Evolutionary conservation across 192 early-diverging fungal species (phyloP), one percentile per base, ranked within the genome.

Genomic region (Backusella luteola): DNA sequence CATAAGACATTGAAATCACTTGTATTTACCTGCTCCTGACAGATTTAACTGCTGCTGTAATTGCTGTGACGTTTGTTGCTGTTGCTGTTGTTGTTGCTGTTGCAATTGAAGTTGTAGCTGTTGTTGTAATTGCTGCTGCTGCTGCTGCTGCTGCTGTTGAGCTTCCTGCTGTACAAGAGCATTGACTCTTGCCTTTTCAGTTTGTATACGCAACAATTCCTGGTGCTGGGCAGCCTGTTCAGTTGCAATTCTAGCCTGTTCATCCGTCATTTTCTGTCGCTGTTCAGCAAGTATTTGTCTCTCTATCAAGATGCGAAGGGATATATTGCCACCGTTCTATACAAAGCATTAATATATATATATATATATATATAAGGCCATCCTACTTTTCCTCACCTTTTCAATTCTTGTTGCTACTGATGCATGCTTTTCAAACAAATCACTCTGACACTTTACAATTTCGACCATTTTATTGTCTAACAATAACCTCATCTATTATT

Each of bases 191-290:
- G 81, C 77, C 38, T 67, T 56, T 38, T 82, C 79, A 6, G 74
- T 71, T n/a, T 80, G 75, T 42, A 59, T n/a, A 42, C 74, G 44
- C 2, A 77, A 1, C 67, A 76, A 38, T 17, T 73, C 75, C 29
- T 77, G 71, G 12, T 80, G 79, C 19, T 81, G 75, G 14, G 75
- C 76, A 4, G 72, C 67, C 69, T 77, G 75, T 68, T 81, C 75
- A 1, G 52, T 70, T 17, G 70, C 39, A 36, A 76, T 35, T 26
- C 59, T 56, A 29, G 74, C 12, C 71, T 82, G 73, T 34, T 79
- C 77, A 46, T 78, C 73, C 6, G 76, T 76, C 29, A 83, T 78
- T 29, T 80, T 82, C 3, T 75, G 59, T 34, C 76, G 71, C 21
- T 69, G 75, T 52, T 84, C 73, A 42, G 73, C 29, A 49, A 77